Evolutionary conservation across 2,329 filamentous ascomycete genomes (phyloP).

Genomic region (Epicoccum sorghinum): DNA sequence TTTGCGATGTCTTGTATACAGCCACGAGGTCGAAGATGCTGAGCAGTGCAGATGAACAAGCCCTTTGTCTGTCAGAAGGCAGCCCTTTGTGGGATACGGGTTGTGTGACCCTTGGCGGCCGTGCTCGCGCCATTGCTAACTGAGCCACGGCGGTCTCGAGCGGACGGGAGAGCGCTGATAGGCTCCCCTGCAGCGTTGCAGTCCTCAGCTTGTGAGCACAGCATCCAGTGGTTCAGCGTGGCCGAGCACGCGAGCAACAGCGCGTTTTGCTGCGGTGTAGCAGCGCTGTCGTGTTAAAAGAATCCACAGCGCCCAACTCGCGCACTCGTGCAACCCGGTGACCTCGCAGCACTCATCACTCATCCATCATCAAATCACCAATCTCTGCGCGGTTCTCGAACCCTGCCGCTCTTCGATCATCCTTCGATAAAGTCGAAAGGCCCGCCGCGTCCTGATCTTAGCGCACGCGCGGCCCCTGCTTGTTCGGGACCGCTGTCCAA

Average conservation of each 20-base stretch:
- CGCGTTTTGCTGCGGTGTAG: slow-evolving; percentile 6
- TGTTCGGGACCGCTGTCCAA: slow-evolving; percentile 26
- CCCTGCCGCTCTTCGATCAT: slow-evolving; percentile 22
- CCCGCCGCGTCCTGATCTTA: slow-evolving; percentile 17
- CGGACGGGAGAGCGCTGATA: slow-evolving; percentile 20
- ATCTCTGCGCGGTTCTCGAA: slow-evolving; percentile 28
- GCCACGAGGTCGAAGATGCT: neutral
- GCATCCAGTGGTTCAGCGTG: slow-evolving; percentile 19
- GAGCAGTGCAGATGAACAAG: slow-evolving; percentile 7
- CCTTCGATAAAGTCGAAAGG: slow-evolving; percentile 17
- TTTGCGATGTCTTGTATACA: neutral
- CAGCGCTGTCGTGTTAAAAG: slow-evolving; percentile 11
- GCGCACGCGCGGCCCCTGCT: slow-evolving; percentile 37
- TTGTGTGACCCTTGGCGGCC: slow-evolving; percentile 8
- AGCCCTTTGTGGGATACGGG: slow-evolving; percentile 12
- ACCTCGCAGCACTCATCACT: neutral
- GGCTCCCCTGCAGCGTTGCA: slow-evolving; percentile 24
- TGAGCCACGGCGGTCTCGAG: slow-evolving; percentile 20
- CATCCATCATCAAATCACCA: neutral
- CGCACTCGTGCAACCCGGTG: neutral
- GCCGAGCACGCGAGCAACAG: slow-evolving; percentile 23
- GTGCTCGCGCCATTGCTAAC: slow-evolving; percentile 9
- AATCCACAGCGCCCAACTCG: slow-evolving; percentile 1
- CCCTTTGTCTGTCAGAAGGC: neutral
- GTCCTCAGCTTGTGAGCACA: slow-evolving; percentile 28